Conservation (phyloP, 2,329 filamentous ascomycete genomes). For the Pestalotiopsis sp. region DNA sequence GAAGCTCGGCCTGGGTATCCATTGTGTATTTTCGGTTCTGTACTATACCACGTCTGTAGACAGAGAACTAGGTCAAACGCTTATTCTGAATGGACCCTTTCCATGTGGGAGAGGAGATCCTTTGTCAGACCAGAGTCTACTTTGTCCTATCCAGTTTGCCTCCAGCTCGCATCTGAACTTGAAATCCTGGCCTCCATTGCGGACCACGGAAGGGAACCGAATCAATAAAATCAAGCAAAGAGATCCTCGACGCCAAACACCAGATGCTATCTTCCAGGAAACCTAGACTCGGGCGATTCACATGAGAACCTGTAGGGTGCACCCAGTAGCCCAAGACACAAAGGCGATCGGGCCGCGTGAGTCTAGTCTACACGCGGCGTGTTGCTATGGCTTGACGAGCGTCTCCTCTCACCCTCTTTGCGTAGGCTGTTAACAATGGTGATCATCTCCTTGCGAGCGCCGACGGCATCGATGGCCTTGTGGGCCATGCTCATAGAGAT, state of each 20-base stretch:
- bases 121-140: no score
- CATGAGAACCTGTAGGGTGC: background rate
- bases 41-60: background rate
- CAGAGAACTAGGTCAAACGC: background rate
- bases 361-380: constrained; percentile 46
- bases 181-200: no score
- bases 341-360: background rate
- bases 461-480: constrained; percentile 78
- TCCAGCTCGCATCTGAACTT: no score
- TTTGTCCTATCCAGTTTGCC: no score
- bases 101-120: no score
- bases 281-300: background rate
- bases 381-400: constrained; percentile 40
- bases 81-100: no score
- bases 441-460: constrained; percentile 87
- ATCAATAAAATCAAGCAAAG: background rate
- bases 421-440: constrained; percentile 84
- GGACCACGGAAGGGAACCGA: no score
- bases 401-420: constrained; percentile 82
- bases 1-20: background rate
- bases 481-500: constrained; percentile 93
- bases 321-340: no score
- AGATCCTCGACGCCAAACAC: background rate
- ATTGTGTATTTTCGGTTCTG: background rate
- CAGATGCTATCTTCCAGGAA: background rate